Evolutionary conservation across 2,329 filamentous ascomycete genomes (phyloP).

Genomic region (Lecanoromycetidae sp.): DNA sequence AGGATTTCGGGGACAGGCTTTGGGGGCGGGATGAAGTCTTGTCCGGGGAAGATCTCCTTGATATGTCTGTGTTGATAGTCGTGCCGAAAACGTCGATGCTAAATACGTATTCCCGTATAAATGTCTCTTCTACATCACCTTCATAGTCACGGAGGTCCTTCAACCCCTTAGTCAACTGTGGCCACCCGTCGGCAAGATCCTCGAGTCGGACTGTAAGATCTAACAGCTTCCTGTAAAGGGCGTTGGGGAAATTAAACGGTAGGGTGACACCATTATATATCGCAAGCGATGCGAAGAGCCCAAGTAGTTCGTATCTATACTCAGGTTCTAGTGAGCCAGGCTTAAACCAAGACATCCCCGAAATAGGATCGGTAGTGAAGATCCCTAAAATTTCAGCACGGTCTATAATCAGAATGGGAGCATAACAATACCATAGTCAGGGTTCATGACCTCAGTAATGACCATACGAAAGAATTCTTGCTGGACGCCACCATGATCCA

Average conservation of each 20-base stretch:
- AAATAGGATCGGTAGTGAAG: slow-evolving; percentile 66
- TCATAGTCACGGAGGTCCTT: slow-evolving; percentile 63
- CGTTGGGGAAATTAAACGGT: slow-evolving; percentile 76
- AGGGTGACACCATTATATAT: slow-evolving; percentile 88
- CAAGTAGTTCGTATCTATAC: slow-evolving; percentile 84
- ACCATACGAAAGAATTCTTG: slow-evolving; percentile 89
- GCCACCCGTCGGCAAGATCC: slow-evolving; percentile 80
- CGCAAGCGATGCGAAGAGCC: slow-evolving; percentile 76
- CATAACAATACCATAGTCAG: slow-evolving; percentile 48
- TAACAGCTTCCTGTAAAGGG: slow-evolving; percentile 70
- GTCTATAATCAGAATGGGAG: not conserved
- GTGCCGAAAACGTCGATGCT: slow-evolving; percentile 50
- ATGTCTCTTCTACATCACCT: slow-evolving; percentile 68
- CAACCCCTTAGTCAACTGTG: slow-evolving; percentile 63
- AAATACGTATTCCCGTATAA: slow-evolving; percentile 77
- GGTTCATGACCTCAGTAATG: slow-evolving; percentile 66
- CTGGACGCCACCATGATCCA: slow-evolving; percentile 89
- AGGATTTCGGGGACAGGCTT: no score
- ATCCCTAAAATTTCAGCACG: slow-evolving; percentile 35
- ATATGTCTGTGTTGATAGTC: slow-evolving; percentile 40
- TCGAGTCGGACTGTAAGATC: slow-evolving; percentile 57
- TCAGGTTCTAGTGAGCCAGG: slow-evolving; percentile 68
- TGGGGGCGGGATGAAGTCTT: no score
- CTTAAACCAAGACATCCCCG: slow-evolving; percentile 76
- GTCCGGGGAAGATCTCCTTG: no score